These are phyloP conservation scores for Microthlaspi erraticum DNA, from an alignment of 345 rosid species.

Conservation along the genomic window DNA sequence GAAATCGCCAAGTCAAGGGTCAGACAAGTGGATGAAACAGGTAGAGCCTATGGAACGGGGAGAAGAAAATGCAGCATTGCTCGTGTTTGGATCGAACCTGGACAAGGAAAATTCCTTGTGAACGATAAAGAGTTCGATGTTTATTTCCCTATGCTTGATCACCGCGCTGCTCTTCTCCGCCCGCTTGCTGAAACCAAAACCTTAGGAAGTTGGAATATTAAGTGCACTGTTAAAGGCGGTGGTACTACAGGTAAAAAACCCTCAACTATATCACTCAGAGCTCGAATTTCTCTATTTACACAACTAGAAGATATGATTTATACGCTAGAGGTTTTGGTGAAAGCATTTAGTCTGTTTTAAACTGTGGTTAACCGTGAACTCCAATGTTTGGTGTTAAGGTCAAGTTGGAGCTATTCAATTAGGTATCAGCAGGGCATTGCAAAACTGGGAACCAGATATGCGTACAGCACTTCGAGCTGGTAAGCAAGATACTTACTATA, in stretches of 20 bases:
- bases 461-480: conserved; percentile 82
- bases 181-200: conserved; percentile 97
- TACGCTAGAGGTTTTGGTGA: conserved; percentile 11
- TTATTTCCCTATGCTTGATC: conserved; percentile 94
- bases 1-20: conserved; percentile 85
- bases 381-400: conserved; percentile 51
- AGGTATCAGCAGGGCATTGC: conserved; percentile 92
- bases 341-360: neutral
- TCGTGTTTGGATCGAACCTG: conserved; percentile 92
- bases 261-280: neutral
- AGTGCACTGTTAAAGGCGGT: conserved; percentile 92
- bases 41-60: conserved; percentile 96
- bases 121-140: conserved; percentile 88
- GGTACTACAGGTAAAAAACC: conserved; percentile 76
- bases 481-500: conserved; percentile 43
- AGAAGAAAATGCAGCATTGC: conserved; percentile 94
- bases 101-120: conserved; percentile 71
- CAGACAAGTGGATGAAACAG: conserved; percentile 83
- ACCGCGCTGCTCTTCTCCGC: conserved; percentile 90
- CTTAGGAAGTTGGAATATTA: conserved; percentile 89
- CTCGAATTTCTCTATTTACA: conserved; percentile 1
- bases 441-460: conserved; percentile 92
- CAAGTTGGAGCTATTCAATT: conserved; percentile 94
- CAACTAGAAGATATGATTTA: conserved; percentile 7
- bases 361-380: neutral